phyloP scores from a whole-genome alignment of 192 early-diverging fungal genomes.

The Entrophospora sp. region DNA sequence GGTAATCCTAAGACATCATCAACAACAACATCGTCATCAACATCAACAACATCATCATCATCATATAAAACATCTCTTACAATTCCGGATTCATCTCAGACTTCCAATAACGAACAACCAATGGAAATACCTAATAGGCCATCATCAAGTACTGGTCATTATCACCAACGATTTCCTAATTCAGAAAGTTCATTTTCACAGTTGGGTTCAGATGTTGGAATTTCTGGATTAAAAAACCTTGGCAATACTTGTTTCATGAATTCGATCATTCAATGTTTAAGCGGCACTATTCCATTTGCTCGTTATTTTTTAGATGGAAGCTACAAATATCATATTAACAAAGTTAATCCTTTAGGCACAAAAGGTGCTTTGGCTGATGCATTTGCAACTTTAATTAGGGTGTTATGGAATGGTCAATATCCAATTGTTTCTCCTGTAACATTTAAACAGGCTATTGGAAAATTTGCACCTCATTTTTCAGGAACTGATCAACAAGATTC shows the following conservation, averaged over 20 bases:
- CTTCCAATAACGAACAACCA: too few species aligned
- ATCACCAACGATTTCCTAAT: constrained; percentile 25
- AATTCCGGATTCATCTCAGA: too few species aligned
- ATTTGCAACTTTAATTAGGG: constrained; percentile 70
- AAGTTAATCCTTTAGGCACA: constrained; percentile 59
- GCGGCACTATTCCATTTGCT: constrained; percentile 55
- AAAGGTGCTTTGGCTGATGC: constrained; percentile 61
- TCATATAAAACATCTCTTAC: too few species aligned
- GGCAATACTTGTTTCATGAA: constrained; percentile 87
- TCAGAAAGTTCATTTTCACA: constrained; percentile 25
- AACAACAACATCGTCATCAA: too few species aligned
- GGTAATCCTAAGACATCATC: too few species aligned
- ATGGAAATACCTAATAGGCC: constrained; percentile 24
- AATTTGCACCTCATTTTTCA: constrained; percentile 70
- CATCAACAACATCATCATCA: too few species aligned
- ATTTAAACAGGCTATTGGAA: constrained; percentile 69
- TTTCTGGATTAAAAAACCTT: constrained; percentile 65
- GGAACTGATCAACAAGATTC: constrained; percentile 92
- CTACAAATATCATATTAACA: constrained; percentile 54
- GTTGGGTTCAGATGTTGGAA: constrained; percentile 45
- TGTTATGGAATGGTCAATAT: constrained; percentile 76
- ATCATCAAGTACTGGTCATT: constrained; percentile 22
- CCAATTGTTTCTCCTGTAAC: constrained; percentile 64
- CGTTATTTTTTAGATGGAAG: constrained; percentile 63
- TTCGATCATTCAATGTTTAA: constrained; percentile 69